Percentiles rank a stretch among this genome's conserved stretches.
Conservation (phyloP, 805 yeast species). For the Metschnikowia shivogae region DNA sequence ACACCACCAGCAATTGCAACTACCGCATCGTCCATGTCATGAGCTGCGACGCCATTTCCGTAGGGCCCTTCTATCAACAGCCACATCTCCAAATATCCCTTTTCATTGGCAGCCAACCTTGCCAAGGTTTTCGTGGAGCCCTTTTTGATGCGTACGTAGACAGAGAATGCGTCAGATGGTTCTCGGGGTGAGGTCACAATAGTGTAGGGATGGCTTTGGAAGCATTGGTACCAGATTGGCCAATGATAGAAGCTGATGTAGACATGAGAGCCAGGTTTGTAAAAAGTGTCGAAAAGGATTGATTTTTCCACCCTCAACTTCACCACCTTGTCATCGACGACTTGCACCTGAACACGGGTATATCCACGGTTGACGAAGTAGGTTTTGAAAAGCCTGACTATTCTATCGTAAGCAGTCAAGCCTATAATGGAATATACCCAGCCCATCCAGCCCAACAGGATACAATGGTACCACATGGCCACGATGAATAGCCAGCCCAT, state of each 20-base stretch:
- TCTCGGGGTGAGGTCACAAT: conserved; percentile 15
- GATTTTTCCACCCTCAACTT: conserved; percentile 16
- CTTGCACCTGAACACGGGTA: conserved; percentile 6
- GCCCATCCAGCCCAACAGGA: conserved; percentile 18
- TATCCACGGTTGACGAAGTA: conserved; percentile 16
- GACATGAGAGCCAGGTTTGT: conserved; percentile 15
- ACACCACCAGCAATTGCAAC: conserved; percentile 18
- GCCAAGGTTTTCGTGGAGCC: conserved; percentile 13
- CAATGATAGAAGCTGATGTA: conserved; percentile 17
- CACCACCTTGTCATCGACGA: conserved; percentile 12
- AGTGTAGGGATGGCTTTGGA: conserved; percentile 18
- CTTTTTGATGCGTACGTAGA: conserved; percentile 16
- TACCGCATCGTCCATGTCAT: conserved; percentile 9
- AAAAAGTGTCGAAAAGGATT: conserved; percentile 10
- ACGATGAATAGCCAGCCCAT: conserved; percentile 18
- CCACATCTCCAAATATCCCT: conserved; percentile 15
- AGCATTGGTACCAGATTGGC: conserved; percentile 18
- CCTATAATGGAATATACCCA: conserved; percentile 19
- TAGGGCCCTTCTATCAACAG: conserved; percentile 20
- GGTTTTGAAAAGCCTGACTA: conserved; percentile 12
- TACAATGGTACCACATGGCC: conserved; percentile 20
- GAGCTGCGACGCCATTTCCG: conserved; percentile 12
- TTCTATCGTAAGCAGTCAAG: conserved; percentile 14
- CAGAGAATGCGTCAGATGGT: conserved; percentile 9
- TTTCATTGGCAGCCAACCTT: conserved; percentile 12